These are phyloP conservation scores for Ustilago loliicola DNA, from an alignment of 1,284 basidiomycete species.

Conservation along the genomic window DNA sequence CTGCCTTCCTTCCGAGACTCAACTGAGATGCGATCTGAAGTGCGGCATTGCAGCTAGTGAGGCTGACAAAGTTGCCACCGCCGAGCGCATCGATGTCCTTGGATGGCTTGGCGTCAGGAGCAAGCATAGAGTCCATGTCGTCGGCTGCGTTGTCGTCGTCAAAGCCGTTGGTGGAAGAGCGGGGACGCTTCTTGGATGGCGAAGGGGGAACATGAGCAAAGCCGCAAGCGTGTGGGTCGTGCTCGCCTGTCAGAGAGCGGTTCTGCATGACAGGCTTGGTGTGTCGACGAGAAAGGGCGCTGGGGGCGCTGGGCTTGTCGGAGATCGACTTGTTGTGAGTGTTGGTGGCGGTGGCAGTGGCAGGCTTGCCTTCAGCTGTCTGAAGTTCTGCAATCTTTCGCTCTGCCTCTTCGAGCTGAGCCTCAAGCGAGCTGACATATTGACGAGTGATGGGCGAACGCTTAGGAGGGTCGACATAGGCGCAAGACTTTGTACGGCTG, in stretches of 20 bases:
- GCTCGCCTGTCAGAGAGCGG: conserved; percentile 51
- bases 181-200: conserved; percentile 44
- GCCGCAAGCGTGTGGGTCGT: conserved; percentile 17
- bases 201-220: conserved; percentile 14
- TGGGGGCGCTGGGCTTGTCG: conserved; percentile 22
- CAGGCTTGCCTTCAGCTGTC: conserved; percentile 7
- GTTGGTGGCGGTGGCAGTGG: background rate
- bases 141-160: conserved; percentile 9
- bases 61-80: conserved; percentile 47
- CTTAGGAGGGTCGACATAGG: conserved; percentile 56
- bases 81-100: conserved; percentile 33
- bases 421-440: conserved; percentile 52
- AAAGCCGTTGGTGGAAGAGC: conserved; percentile 26
- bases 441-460: conserved; percentile 56
- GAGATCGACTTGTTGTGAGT: conserved; percentile 12
- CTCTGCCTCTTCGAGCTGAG: conserved; percentile 50
- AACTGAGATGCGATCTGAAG: conserved; percentile 49
- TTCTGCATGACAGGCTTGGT: conserved; percentile 40
- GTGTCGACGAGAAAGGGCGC: conserved; percentile 23
- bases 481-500: conserved; percentile 57
- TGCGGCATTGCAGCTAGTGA: conserved; percentile 52
- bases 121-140: conserved; percentile 6
- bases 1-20: conserved; percentile 24
- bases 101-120: conserved; percentile 8
- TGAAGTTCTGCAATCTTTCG: conserved; percentile 44